phyloP scores from a whole-genome alignment of 805 yeast genomes.

The Candida fluviatilis region DNA sequence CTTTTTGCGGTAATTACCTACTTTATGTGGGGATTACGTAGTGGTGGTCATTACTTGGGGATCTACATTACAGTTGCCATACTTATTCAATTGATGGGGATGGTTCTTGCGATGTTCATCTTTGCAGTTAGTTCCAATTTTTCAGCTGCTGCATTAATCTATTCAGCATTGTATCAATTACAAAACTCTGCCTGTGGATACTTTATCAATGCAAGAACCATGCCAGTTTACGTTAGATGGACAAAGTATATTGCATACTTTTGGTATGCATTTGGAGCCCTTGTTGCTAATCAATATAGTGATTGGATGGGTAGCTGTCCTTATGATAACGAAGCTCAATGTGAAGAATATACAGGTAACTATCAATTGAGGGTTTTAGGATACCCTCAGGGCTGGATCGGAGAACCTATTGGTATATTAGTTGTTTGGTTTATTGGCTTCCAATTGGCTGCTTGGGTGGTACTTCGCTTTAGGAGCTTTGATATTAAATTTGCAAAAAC shows the following conservation, averaged over 20 bases:
- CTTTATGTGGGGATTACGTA: constrained; percentile 72
- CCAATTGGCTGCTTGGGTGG: constrained; percentile 44
- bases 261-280: constrained; percentile 75
- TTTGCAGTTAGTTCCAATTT: constrained; percentile 60
- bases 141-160: constrained; percentile 54
- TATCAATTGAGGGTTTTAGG: constrained; percentile 56
- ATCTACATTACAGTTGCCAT: constrained; percentile 57
- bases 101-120: constrained; percentile 49
- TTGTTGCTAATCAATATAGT: constrained; percentile 61
- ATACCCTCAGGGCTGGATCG: constrained; percentile 58
- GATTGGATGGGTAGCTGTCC: constrained; percentile 61
- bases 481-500: constrained; percentile 48
- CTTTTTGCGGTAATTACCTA: constrained; percentile 59
- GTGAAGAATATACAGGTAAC: constrained; percentile 48
- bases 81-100: constrained; percentile 51
- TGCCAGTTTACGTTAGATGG: constrained; percentile 90
- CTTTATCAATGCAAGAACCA: constrained; percentile 63
- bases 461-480: constrained; percentile 46
- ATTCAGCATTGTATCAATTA: constrained; percentile 61
- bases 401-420: constrained; percentile 57
- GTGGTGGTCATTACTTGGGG: constrained; percentile 46
- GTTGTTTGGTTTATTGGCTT: constrained; percentile 58
- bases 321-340: constrained; percentile 15
- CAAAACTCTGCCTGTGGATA: constrained; percentile 80
- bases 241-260: constrained; percentile 68